phyloP scores from a whole-genome alignment of 2,329 filamentous ascomycete species.

The Neopestalotiopsis rosae region DNA sequence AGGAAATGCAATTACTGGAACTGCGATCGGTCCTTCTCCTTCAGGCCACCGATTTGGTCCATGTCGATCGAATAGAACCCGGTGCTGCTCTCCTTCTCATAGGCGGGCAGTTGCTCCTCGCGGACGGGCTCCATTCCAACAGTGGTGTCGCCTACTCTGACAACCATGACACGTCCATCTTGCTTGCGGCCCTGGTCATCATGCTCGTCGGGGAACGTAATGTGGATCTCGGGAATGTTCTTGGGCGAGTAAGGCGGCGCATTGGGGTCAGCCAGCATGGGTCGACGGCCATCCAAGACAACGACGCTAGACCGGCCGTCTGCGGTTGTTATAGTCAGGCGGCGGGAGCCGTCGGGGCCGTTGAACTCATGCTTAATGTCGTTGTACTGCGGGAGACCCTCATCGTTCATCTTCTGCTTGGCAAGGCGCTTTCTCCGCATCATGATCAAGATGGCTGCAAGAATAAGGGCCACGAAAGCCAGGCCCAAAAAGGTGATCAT shows the following conservation, averaged over 20 bases:
- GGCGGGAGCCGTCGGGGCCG: conserved; percentile 48
- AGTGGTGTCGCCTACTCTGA: conserved; percentile 85
- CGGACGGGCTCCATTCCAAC: conserved; percentile 89
- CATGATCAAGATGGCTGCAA: conserved; percentile 72
- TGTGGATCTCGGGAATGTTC: conserved; percentile 92
- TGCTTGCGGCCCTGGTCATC: conserved; percentile 82
- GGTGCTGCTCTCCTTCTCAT: conserved; percentile 78
- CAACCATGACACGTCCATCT: conserved; percentile 88
- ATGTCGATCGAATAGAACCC: conserved; percentile 95
- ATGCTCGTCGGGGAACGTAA: conserved; percentile 96
- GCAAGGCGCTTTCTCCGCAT: conserved; percentile 67
- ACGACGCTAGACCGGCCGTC: conserved; percentile 71
- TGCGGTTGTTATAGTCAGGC: conserved; percentile 63
- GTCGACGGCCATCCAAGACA: conserved; percentile 71
- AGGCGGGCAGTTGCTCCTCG: conserved; percentile 82
- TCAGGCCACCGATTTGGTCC: conserved; percentile 90
- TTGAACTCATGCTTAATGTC: conserved; percentile 57
- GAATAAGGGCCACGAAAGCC: conserved; percentile 72
- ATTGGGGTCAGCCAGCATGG: conserved; percentile 76
- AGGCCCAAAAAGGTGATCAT: conserved; percentile 82
- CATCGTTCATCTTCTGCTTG: conserved; percentile 51
- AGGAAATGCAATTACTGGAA: conserved; percentile 17
- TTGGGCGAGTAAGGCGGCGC: conserved; percentile 80
- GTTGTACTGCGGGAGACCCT: conserved; percentile 73
- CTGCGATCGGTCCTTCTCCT: conserved; percentile 74